A percentile compares a stretch with the other conserved stretches of the same genome.
phyloP scores from a whole-genome alignment of 306 rosid species.

The Dalbergia oliveri region DNA sequence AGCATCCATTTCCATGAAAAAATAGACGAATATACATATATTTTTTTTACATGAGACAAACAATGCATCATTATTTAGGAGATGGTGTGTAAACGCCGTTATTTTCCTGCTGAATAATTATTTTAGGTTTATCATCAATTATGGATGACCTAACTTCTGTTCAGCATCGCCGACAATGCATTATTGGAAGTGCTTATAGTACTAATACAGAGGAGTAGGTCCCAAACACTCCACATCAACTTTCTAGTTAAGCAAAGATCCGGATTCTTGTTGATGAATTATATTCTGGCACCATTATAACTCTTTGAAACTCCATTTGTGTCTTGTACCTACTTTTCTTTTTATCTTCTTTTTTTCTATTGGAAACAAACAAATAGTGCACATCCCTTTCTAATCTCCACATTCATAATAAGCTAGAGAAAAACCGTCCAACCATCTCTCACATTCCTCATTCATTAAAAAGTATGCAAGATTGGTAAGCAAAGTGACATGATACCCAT shows the following conservation, averaged over 20 bases:
- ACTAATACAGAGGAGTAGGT: conserved; percentile 62
- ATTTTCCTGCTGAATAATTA: conserved; percentile 41
- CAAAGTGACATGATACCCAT: conserved; percentile 76
- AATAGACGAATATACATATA: not conserved
- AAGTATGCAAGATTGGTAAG: conserved; percentile 59
- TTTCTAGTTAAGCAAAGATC: conserved; percentile 90
- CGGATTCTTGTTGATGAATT: conserved; percentile 87
- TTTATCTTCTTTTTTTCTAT: conserved; percentile 51
- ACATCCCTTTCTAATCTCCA: conserved; percentile 65
- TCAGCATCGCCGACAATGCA: conserved; percentile 87
- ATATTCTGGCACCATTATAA: conserved; percentile 84
- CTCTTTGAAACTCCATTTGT: conserved; percentile 71
- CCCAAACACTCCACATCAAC: conserved; percentile 81
- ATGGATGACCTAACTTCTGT: conserved; percentile 79
- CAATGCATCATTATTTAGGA: not conserved
- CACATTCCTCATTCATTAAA: conserved; percentile 47
- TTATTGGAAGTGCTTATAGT: conserved; percentile 68
- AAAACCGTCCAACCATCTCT: conserved; percentile 48
- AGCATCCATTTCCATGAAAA: not conserved
- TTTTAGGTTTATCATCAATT: conserved; percentile 64
- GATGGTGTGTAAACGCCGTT: not conserved
- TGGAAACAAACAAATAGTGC: conserved; percentile 60
- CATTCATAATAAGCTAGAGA: conserved; percentile 51
- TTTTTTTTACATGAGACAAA: not conserved
- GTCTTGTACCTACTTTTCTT: conserved; percentile 70